Conservation (phyloP, 305 asterid genomes). For the Fraxinus nigra region DNA sequence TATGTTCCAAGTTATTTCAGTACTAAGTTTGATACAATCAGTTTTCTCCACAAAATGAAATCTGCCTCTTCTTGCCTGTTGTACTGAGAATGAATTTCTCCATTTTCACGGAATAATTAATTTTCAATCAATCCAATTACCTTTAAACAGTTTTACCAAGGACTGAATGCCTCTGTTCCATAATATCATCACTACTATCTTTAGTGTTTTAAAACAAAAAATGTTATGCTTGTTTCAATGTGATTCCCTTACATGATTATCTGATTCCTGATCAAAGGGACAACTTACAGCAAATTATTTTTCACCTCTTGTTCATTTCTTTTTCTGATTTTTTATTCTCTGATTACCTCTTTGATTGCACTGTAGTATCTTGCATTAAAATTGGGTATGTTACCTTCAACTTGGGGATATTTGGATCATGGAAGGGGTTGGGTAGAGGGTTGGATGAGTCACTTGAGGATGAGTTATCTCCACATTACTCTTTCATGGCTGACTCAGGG, state of each 20-base stretch:
- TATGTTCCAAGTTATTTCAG: constrained; percentile 9
- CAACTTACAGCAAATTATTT: neutral
- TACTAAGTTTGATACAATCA: constrained; percentile 1
- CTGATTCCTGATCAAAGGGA: neutral
- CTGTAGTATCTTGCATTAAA: neutral
- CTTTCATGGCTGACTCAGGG: neutral
- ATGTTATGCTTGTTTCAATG: neutral
- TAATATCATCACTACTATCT: neutral
- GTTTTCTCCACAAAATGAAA: neutral
- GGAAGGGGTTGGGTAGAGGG: neutral
- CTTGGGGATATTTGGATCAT: neutral
- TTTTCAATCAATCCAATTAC: neutral
- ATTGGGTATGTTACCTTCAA: neutral
- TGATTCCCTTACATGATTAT: neutral
- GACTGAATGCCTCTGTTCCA: neutral
- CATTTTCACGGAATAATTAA: neutral
- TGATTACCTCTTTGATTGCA: constrained; percentile 5
- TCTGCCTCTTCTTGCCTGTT: neutral
- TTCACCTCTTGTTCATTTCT: neutral
- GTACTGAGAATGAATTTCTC: constrained; percentile 1
- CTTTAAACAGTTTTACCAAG: neutral
- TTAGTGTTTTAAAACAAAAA: constrained; percentile 3
- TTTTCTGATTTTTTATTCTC: neutral
- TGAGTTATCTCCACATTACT: neutral
- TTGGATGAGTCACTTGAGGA: neutral